A percentile compares a stretch with the other conserved stretches of the same genome.
Evolutionary conservation across 164 flowering plant genomes (phyloP).

Genomic region (Nymphaea colorata): DNA sequence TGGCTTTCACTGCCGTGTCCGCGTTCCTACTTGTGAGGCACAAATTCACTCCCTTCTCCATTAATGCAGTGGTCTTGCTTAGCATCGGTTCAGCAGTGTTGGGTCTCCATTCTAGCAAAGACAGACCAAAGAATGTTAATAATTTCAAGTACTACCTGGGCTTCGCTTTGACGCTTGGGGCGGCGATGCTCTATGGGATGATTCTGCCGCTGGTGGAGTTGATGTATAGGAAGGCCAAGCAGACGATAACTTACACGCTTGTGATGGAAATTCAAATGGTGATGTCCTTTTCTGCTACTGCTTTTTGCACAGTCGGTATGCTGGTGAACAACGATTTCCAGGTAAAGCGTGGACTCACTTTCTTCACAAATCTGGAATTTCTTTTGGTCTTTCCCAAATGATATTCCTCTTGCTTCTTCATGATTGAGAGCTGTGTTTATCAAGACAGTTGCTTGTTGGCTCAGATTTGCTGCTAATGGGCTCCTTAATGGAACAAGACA

Average conservation of each 20-base stretch:
- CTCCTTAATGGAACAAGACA: too few species aligned
- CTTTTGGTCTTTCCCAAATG: too few species aligned
- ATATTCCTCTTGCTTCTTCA: too few species aligned
- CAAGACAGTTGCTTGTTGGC: too few species aligned
- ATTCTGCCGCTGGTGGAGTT: constrained; percentile 39
- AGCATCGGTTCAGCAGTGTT: constrained; percentile 33
- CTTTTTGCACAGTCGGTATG: constrained; percentile 42
- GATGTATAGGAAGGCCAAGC: constrained; percentile 30
- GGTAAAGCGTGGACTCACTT: constrained; percentile 11
- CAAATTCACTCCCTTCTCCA: constrained; percentile 32
- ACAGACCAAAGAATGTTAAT: constrained; percentile 23
- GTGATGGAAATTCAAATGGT: constrained; percentile 51
- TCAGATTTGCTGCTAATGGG: too few species aligned
- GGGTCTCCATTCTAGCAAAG: constrained; percentile 25
- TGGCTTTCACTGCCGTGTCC: constrained; percentile 3
- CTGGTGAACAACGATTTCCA: constrained; percentile 35
- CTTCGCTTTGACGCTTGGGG: constrained; percentile 34
- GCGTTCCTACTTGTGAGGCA: too few species aligned
- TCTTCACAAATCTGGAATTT: neutral
- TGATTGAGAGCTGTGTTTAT: too few species aligned
- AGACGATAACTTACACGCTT: constrained; percentile 19
- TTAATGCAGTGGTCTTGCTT: constrained; percentile 38
- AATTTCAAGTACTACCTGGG: constrained; percentile 19
- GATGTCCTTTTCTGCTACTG: constrained; percentile 24
- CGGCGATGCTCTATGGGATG: constrained; percentile 37